Percentiles rank a stretch among this genome's conserved stretches.
These are phyloP conservation scores for Myxozyma neotropica DNA, from an alignment of 805 yeast genomes.

Conservation along the genomic window DNA sequence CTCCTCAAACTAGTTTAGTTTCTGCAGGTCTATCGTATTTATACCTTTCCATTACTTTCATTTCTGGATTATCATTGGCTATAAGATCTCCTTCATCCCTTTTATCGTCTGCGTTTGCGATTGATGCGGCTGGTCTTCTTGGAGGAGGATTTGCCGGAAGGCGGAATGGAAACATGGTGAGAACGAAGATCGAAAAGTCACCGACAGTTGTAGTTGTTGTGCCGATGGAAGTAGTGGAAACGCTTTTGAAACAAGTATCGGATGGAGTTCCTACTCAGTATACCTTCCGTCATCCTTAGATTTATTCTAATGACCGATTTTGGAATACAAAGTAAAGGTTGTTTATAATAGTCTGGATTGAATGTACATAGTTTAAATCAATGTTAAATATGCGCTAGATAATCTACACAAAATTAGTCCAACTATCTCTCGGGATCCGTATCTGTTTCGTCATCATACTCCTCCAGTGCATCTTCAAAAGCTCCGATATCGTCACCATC, in stretches of 20 bases:
- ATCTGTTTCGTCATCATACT: too few species aligned
- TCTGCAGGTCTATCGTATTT: neutral
- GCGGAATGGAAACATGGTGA: neutral
- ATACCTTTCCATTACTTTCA: neutral
- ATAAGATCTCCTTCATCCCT: neutral
- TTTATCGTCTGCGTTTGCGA: neutral
- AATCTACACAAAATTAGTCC: too few species aligned
- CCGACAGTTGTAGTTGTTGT: neutral
- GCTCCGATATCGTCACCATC: conserved; percentile 4
- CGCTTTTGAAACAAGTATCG: neutral
- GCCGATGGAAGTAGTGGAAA: neutral
- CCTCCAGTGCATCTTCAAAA: conserved; percentile 1
- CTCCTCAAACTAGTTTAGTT: neutral
- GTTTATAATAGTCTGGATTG: too few species aligned
- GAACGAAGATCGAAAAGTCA: neutral
- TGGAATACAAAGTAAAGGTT: too few species aligned
- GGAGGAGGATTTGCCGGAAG: neutral
- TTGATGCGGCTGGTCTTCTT: neutral
- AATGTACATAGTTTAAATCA: too few species aligned
- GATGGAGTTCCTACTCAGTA: neutral
- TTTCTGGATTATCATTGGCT: neutral
- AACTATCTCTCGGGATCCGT: neutral
- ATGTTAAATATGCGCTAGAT: too few species aligned
- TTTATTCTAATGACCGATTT: neutral
- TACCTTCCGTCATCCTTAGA: too few species aligned